phyloP scores from a whole-genome alignment of 768 basidiomycete species.

The Amanita pallidorosea region DNA sequence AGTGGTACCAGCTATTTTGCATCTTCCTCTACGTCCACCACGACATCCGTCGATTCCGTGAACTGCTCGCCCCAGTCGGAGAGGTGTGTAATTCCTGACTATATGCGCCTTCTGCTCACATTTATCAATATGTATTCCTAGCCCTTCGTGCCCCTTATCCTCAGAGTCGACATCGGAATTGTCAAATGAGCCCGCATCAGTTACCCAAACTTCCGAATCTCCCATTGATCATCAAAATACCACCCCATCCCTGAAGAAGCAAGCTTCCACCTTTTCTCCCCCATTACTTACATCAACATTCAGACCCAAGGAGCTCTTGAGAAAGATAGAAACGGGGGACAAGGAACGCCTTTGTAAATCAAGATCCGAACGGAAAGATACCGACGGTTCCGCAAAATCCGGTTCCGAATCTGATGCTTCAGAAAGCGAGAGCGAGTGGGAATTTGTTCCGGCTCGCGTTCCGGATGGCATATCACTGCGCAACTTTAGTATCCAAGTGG shows the following conservation, averaged over 20 bases:
- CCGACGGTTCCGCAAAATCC: constrained; percentile 4
- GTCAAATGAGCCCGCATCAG: background rate
- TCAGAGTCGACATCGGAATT: background rate
- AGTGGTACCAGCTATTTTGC: background rate
- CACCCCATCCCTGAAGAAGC: constrained; percentile 9
- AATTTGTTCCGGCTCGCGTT: constrained; percentile 61
- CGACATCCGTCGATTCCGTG: background rate
- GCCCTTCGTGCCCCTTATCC: background rate
- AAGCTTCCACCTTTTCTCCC: constrained; percentile 15
- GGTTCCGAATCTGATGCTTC: background rate
- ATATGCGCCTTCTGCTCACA: background rate
- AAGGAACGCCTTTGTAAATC: background rate
- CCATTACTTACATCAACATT: constrained; percentile 42
- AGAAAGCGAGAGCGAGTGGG: constrained; percentile 31
- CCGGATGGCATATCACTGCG: constrained; percentile 77
- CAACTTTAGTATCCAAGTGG: constrained; percentile 85
- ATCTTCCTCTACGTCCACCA: background rate
- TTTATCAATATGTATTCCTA: background rate
- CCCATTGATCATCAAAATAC: constrained; percentile 10
- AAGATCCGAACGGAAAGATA: background rate
- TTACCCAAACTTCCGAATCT: constrained; percentile 5
- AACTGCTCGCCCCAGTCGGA: background rate
- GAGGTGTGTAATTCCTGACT: background rate
- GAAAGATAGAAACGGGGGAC: constrained; percentile 11
- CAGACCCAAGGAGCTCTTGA: constrained; percentile 32